phyloP scores from a whole-genome alignment of 2,329 filamentous ascomycete species.

The Alternaria gaisen region DNA sequence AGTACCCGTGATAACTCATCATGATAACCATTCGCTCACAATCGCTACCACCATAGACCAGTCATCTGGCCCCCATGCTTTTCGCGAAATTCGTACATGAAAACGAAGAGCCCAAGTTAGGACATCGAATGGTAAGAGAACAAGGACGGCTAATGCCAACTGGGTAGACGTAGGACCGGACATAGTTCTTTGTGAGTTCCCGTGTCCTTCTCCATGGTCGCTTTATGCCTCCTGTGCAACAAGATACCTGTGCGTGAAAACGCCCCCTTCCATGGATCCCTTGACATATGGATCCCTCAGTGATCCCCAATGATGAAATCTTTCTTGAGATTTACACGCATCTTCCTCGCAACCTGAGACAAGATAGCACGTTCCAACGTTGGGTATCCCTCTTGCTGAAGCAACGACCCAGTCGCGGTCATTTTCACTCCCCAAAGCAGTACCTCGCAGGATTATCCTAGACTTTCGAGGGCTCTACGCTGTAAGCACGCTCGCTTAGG shows the following conservation, averaged over 20 bases:
- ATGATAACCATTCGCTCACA: no score
- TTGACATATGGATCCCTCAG: background rate
- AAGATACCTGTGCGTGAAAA: background rate
- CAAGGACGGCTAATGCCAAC: no score
- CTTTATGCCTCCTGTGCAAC: background rate
- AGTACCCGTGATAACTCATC: no score
- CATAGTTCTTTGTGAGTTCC: background rate
- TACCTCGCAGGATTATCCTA: background rate
- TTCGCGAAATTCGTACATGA: no score
- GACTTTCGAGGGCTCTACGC: background rate
- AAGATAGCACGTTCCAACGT: background rate
- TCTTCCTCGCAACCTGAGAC: background rate
- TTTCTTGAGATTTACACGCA: background rate
- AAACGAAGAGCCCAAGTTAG: no score
- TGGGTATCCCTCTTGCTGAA: background rate
- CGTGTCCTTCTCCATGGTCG: background rate
- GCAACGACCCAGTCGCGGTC: background rate
- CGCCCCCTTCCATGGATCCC: background rate
- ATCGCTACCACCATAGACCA: no score
- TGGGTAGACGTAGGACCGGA: no score
- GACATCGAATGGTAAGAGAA: no score
- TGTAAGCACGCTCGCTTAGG: background rate
- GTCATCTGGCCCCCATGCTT: no score
- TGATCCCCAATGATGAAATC: background rate
- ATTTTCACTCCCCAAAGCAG: background rate